Base-by-base conservation (phyloP, 2,329 filamentous ascomycete species). In the Aureobasidium melanogenum region DNA sequence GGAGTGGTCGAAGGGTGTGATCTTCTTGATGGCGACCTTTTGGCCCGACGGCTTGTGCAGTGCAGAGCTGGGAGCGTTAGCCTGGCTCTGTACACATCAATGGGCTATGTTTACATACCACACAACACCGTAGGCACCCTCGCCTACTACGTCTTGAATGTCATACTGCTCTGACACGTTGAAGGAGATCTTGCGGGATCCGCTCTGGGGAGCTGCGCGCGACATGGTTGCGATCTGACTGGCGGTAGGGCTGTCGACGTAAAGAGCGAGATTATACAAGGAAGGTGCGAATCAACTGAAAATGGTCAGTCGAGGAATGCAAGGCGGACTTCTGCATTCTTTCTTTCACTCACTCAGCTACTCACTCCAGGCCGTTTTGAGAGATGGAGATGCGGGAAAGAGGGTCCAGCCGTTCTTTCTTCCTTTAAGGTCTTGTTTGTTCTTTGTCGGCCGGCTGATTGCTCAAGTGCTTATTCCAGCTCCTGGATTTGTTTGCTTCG, bases 1-100 rank as follows among this genome's bases (percentile, higher is more conserved):
- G 74, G 91, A 96, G 75, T 97, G 94, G 72, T 99, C 94, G 76
- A 99, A 99, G 6, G 94, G 94, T 0, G 92, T 97, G 71, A 99
- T 99, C 84, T 99, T 99, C 83, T 99, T 99, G 82, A 99, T 99
- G 64, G 94, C 94, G 63, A 99, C 94, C 79, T 97, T 97, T 77
- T 99, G 94, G 65, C 91, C 88, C 0, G 94, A 97, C 24, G 94
- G 94, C 79, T 97, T 97, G 81, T 99, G 94, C 68, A 97, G 87
- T 62, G 94, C 94, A 64, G 94, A 99, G 79, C 91, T 96, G 69
- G 64, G 47, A 63, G 3, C n/a, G 54, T 65, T 54, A 64, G 59
- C 41, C 34, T 36, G n/a, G 41, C 22, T 14, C 17, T 17, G 24
- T 24, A n/a, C 36, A 28, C 61, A 8, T n/a, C 47, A 15, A 51